Evolutionary conservation across 2,329 filamentous ascomycete genomes (phyloP).

Genomic region (Arthrobotrys sinensis): DNA sequence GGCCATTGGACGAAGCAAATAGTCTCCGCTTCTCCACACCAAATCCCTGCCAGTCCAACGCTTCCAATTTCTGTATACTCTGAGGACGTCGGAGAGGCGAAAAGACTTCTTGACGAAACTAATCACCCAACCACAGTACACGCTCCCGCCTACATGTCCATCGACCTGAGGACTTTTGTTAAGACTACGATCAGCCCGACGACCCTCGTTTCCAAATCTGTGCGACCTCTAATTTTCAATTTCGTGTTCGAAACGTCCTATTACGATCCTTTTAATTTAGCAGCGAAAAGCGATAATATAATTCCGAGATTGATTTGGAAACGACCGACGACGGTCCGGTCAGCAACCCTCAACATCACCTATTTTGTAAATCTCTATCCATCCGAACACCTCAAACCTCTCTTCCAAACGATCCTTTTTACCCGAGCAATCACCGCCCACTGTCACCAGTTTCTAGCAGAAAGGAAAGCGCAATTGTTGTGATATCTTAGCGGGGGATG

Average conservation of each 20-base stretch:
- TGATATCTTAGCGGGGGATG: conserved; percentile 54
- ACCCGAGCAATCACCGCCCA: background rate
- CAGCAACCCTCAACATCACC: background rate
- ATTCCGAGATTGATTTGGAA: conserved; percentile 18
- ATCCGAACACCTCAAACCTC: background rate
- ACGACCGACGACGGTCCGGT: conserved; percentile 1
- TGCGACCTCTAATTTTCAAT: conserved; percentile 31
- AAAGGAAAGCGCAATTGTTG: conserved; percentile 36
- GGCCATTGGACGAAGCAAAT: conserved; percentile 78
- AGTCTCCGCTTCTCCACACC: conserved; percentile 51
- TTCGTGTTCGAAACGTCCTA: conserved; percentile 35
- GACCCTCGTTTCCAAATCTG: conserved; percentile 15
- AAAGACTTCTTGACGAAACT: conserved; percentile 40
- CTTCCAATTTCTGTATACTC: conserved; percentile 29
- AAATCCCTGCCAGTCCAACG: conserved; percentile 31
- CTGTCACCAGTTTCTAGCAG: conserved; percentile 24
- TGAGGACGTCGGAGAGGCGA: conserved; percentile 29
- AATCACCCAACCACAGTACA: conserved; percentile 42
- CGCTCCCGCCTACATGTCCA: conserved; percentile 48
- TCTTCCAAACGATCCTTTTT: conserved; percentile 1
- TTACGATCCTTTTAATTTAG: conserved; percentile 51
- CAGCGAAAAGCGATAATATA: conserved; percentile 32
- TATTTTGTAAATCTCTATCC: conserved; percentile 3
- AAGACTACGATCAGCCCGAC: background rate
- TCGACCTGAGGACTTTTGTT: conserved; percentile 36